Conservation (phyloP, 441 rosid genomes). For the Jatropha podagrica region DNA sequence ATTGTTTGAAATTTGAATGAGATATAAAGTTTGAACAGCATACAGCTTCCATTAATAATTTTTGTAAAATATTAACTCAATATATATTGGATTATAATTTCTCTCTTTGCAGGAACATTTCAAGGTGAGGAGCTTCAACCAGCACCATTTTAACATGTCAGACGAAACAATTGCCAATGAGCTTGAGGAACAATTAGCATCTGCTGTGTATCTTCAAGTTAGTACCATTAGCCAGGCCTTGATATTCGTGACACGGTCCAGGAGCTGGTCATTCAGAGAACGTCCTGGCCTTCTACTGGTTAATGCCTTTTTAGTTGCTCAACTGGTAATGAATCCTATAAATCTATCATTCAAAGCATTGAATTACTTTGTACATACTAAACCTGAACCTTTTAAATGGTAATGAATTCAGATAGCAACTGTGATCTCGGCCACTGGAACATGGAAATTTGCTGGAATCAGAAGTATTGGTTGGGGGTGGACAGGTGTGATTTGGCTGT, state of each 20-base stretch:
- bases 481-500: constrained; percentile 93
- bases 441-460: constrained; percentile 76
- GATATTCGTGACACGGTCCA: constrained; percentile 82
- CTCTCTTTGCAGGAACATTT: constrained; percentile 55
- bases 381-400: neutral
- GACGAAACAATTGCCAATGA: constrained; percentile 35
- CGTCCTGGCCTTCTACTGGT: constrained; percentile 73
- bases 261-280: constrained; percentile 86
- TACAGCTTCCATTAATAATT: neutral
- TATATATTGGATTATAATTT: neutral
- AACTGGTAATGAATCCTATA: constrained; percentile 46
- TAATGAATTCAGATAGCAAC: constrained; percentile 58
- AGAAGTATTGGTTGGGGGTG: constrained; percentile 83
- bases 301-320: constrained; percentile 63
- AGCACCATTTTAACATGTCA: constrained; percentile 37
- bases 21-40: neutral
- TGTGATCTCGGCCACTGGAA: constrained; percentile 51
- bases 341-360: neutral
- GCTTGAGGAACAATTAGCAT: constrained; percentile 54
- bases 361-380: too few relatives aligned
- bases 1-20: neutral
- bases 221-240: constrained; percentile 91
- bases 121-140: constrained; percentile 51
- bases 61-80: too few relatives aligned
- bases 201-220: constrained; percentile 85